Evolutionary conservation across 139 green algal species (phyloP).

Genomic region (Asterochloris sp.): DNA sequence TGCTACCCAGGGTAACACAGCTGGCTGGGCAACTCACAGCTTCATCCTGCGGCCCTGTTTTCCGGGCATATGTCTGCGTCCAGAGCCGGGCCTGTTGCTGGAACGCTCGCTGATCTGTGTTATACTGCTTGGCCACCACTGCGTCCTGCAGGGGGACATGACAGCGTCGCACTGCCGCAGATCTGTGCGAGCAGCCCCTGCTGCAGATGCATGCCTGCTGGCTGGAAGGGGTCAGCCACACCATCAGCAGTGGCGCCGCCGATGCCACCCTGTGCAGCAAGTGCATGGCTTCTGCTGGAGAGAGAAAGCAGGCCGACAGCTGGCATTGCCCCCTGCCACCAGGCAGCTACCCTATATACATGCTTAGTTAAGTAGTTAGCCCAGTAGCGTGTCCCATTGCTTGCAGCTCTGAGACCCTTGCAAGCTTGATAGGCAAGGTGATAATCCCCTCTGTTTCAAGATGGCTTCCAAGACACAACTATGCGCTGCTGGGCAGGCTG

Average conservation of each 20-base stretch:
- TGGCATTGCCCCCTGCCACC: too few species aligned
- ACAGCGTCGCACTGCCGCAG: background rate
- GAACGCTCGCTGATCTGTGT: constrained; percentile 59
- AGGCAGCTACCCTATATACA: too few species aligned
- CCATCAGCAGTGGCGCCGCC: too few species aligned
- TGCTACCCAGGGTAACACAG: too few species aligned
- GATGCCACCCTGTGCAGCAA: too few species aligned
- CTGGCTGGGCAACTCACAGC: too few species aligned
- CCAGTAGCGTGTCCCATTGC: background rate
- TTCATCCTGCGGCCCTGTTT: background rate
- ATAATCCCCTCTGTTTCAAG: background rate
- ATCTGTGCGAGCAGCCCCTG: background rate
- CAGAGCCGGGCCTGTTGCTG: constrained; percentile 60
- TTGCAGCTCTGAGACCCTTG: background rate
- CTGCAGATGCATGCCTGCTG: background rate
- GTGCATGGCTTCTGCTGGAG: too few species aligned
- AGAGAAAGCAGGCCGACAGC: too few species aligned
- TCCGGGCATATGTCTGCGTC: constrained; percentile 37
- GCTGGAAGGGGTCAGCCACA: too few species aligned
- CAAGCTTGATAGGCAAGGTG: background rate
- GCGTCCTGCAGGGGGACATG: constrained; percentile 65
- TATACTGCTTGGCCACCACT: constrained; percentile 91
- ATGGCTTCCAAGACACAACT: background rate
- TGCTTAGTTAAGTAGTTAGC: too few species aligned
- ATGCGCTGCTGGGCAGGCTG: background rate